Conservation (phyloP, 306 rosid genomes). For the Castanospermum australe region DNA sequence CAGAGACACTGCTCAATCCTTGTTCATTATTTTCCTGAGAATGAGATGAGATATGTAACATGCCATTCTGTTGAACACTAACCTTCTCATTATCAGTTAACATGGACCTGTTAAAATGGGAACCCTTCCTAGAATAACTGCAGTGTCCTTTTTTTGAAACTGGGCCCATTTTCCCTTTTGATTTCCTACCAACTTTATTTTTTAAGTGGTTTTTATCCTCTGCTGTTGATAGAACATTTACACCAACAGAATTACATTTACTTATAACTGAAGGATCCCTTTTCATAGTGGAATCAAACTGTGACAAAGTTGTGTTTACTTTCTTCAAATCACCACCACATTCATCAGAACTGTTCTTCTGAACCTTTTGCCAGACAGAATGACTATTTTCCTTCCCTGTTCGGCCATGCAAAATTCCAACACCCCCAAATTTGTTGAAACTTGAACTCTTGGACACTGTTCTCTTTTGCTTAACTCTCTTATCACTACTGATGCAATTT, state of each 20-base stretch:
- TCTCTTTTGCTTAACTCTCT: constrained; percentile 58
- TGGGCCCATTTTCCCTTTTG: constrained; percentile 44
- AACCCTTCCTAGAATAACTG: constrained; percentile 50
- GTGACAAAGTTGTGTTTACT: constrained; percentile 39
- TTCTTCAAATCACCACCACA: constrained; percentile 48
- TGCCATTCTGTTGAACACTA: constrained; percentile 40
- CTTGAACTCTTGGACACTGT: constrained; percentile 40
- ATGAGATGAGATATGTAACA: constrained; percentile 32
- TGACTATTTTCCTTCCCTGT: constrained; percentile 65
- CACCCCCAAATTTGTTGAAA: constrained; percentile 44
- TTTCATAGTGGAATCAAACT: constrained; percentile 31
- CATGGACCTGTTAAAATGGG: constrained; percentile 36
- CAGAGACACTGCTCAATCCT: constrained; percentile 31
- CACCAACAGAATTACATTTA: constrained; percentile 31
- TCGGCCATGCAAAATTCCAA: constrained; percentile 44
- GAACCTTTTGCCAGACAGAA: constrained; percentile 88
- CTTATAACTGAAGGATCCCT: constrained; percentile 42
- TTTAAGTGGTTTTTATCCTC: constrained; percentile 50
- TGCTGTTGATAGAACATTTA: constrained; percentile 28
- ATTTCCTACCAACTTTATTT: constrained; percentile 44
- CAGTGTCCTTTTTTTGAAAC: constrained; percentile 45
- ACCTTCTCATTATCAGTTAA: constrained; percentile 38
- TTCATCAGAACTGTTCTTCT: constrained; percentile 47
- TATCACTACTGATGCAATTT: constrained; percentile 36
- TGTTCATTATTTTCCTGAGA: constrained; percentile 38